phyloP scores from a whole-genome alignment of 441 rosid genomes.

The Melastoma candidum region DNA sequence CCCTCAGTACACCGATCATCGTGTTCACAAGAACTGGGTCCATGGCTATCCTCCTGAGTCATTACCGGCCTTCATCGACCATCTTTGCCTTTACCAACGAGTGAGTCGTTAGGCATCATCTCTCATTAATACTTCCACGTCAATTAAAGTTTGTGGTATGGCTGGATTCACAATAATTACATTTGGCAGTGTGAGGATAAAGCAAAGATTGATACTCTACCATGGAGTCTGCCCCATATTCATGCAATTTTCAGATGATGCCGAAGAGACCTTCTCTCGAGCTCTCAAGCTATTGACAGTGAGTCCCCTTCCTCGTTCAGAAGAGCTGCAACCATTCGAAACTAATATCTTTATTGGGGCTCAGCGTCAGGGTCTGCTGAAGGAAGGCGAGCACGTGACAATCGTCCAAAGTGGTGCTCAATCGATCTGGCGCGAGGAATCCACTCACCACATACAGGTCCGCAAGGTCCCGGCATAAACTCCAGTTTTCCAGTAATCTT shows the following conservation, averaged over 20 bases:
- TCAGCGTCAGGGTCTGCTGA: slow-evolving; percentile 56
- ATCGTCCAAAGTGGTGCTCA: slow-evolving; percentile 93
- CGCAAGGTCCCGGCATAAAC: slow-evolving; percentile 59
- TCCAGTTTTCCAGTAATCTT: slow-evolving; percentile 3
- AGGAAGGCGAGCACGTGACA: slow-evolving; percentile 61
- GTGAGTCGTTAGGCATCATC: slow-evolving; percentile 31
- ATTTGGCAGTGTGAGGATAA: slow-evolving; percentile 57
- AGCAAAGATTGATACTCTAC: slow-evolving; percentile 79
- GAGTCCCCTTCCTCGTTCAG: not conserved
- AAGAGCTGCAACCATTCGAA: no score
- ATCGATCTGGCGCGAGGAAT: slow-evolving; percentile 86
- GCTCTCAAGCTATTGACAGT: slow-evolving; percentile 64
- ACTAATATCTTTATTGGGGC: not conserved
- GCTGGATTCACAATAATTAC: no score
- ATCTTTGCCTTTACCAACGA: slow-evolving; percentile 92
- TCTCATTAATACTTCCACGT: no score
- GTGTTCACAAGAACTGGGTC: slow-evolving; percentile 94
- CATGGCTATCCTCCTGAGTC: slow-evolving; percentile 82
- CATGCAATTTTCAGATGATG: slow-evolving; percentile 80
- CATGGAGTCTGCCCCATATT: slow-evolving; percentile 81
- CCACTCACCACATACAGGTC: slow-evolving; percentile 91
- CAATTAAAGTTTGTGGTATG: no score
- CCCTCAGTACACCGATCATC: slow-evolving; percentile 64
- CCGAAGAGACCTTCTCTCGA: slow-evolving; percentile 81
- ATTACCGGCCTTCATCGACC: slow-evolving; percentile 74